A percentile compares a stretch with the other conserved stretches of the same genome.
These are phyloP conservation scores for Jaminaea rosea DNA, from an alignment of 1,284 basidiomycete species.

Conservation along the genomic window DNA sequence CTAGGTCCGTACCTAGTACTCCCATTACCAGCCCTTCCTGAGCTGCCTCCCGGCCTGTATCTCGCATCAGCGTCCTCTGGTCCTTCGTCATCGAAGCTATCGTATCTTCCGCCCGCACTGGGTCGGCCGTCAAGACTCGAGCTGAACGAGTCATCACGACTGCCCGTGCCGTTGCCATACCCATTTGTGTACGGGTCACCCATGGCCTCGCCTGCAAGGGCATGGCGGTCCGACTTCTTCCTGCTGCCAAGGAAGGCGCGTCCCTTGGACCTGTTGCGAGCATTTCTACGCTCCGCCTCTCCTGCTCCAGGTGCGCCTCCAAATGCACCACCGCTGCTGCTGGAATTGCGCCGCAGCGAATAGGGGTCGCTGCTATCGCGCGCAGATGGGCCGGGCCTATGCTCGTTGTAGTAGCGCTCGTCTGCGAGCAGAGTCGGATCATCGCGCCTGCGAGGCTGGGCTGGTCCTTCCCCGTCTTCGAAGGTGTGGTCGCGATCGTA, in stretches of 20 bases:
- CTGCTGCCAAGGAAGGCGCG: slow-evolving; percentile 4
- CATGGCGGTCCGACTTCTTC: slow-evolving; percentile 11
- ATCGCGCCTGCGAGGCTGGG: not conserved
- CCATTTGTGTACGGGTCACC: slow-evolving; percentile 1
- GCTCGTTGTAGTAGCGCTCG: slow-evolving; percentile 7
- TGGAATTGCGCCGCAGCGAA: not conserved
- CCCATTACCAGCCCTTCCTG: no score
- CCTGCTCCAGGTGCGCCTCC: slow-evolving; percentile 1
- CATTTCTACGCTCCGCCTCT: not conserved
- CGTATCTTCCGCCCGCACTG: not conserved
- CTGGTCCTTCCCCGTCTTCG: slow-evolving; percentile 10
- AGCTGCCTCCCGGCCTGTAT: not conserved
- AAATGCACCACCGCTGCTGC: not conserved
- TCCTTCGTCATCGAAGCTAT: slow-evolving; percentile 9
- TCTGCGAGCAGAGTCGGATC: not conserved
- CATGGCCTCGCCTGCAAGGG: slow-evolving; percentile 6
- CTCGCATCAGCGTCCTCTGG: slow-evolving; percentile 11
- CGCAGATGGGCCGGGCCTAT: not conserved
- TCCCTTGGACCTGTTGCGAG: slow-evolving; percentile 2
- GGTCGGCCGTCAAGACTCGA: not conserved
- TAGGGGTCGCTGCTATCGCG: not conserved
- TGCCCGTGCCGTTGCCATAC: not conserved
- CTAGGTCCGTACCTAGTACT: no score
- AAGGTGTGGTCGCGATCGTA: slow-evolving; percentile 9
- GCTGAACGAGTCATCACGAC: slow-evolving; percentile 3